phyloP scores from a whole-genome alignment of 805 yeast species.

The Saccharomycopsis microspora region DNA sequence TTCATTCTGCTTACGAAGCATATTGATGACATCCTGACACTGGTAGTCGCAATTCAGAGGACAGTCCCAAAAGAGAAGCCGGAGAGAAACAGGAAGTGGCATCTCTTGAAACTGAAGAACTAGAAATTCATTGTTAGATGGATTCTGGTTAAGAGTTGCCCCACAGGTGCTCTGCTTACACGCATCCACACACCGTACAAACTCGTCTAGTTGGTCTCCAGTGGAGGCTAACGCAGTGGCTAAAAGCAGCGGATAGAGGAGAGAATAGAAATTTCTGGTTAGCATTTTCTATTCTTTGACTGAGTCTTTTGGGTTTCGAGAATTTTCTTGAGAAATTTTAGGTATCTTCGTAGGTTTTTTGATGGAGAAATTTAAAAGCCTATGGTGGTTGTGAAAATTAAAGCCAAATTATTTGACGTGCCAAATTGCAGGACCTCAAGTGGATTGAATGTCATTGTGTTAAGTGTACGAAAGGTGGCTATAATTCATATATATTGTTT shows the following conservation, averaged over 20 bases:
- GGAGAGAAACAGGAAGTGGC: constrained; percentile 32
- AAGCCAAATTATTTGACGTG: no score
- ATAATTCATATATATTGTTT: no score
- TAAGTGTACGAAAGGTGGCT: no score
- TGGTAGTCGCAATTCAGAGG: constrained; percentile 79
- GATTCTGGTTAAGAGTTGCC: neutral
- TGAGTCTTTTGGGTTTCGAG: no score
- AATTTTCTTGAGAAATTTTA: no score
- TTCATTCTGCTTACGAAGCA: constrained; percentile 32
- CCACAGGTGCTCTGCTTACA: constrained; percentile 27
- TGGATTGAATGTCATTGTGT: no score
- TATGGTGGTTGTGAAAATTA: no score
- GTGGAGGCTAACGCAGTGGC: constrained; percentile 30
- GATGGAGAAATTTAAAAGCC: no score
- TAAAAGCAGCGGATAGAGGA: neutral
- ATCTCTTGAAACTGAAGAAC: constrained; percentile 23
- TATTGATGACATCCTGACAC: constrained; percentile 74
- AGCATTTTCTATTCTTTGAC: neutral
- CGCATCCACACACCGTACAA: constrained; percentile 40
- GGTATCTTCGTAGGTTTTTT: no score
- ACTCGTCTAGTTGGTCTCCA: constrained; percentile 51
- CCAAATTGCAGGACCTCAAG: no score
- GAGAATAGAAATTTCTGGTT: neutral
- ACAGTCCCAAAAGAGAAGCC: constrained; percentile 62
- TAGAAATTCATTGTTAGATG: constrained; percentile 26